Base-by-base conservation (phyloP, 2,329 filamentous ascomycete genomes). In the Sclerotiophoma versabilis region DNA sequence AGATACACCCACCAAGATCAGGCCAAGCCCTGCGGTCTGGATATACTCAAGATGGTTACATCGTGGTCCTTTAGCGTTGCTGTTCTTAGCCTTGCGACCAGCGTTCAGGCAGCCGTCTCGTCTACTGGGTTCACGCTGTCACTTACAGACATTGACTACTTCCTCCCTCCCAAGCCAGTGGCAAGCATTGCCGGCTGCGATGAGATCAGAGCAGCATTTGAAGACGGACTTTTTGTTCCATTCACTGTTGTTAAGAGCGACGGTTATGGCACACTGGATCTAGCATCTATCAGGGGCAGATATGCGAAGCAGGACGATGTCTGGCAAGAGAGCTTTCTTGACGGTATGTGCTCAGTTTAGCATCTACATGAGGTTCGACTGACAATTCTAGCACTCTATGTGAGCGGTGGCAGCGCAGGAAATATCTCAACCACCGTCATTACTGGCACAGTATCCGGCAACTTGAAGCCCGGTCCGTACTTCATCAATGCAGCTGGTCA, bases 401-500 rank as follows among this genome's bases (percentile, higher is more conserved):
- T 69, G 1, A 57, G 61, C 43, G 57, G 57, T 1, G 49, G 45
- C 30, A 58, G 46, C 11, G 50, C 70, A 58, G 36, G 36, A 15
- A 70, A 69, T 45, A 37, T 60, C 2, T 60, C 65, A 2, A 37
- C 39, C 9, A 60, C 57, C 2, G 26, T 67, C 8, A 49, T 66
- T 5, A 64, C 59, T 11, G 60, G 60, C 17, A 53, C 45, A n/a
- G 22, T 58, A 1, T 60, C 60, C 44, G 20, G 62, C 4, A 38
- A 50, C 10, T 25, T 83, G 8, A 76, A 77, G 5, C 60, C 75
- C 11, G 81, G 81, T 0, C 81, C 82, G 1, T 84, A 83, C 60
- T 83, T 84, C 58, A 57, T 83, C 30, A 79, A 76, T 9, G 65
- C 71, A 1, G 73, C 74, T 14, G 81, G 81, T 3, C 66, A 76